A percentile compares a stretch with the other conserved stretches of the same genome.
Evolutionary conservation across 2,329 filamentous ascomycete genomes (phyloP).

Genomic region (Cephalotrichum gorgonifer): DNA sequence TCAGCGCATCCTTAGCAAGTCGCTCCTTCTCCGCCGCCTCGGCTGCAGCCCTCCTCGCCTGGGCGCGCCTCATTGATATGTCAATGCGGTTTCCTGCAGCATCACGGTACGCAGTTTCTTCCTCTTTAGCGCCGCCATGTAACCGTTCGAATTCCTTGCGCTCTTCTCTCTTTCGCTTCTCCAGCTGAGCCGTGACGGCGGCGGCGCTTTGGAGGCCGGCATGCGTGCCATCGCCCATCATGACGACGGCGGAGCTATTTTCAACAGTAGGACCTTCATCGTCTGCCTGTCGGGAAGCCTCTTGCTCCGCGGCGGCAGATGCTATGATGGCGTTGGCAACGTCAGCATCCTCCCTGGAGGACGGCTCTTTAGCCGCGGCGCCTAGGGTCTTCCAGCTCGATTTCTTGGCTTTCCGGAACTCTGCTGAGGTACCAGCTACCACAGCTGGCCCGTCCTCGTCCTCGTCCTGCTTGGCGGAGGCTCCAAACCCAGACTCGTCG

Average conservation of each 20-base stretch:
- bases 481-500: constrained; percentile 44
- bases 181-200: constrained; percentile 60
- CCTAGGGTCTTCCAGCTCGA: constrained; percentile 70
- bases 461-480: constrained; percentile 33
- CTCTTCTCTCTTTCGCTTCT: constrained; percentile 57
- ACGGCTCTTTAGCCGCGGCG: constrained; percentile 15
- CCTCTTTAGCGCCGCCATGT: constrained; percentile 31
- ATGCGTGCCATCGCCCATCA: constrained; percentile 80
- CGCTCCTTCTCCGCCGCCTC: constrained; percentile 66
- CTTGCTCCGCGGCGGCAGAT: constrained; percentile 57
- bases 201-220: constrained; percentile 80
- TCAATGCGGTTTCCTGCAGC: constrained; percentile 92
- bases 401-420: constrained; percentile 68
- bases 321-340: constrained; percentile 73
- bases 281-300: constrained; percentile 34
- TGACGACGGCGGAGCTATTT: constrained; percentile 36
- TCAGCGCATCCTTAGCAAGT: constrained; percentile 58
- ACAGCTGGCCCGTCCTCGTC: constrained; percentile 42
- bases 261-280: constrained; percentile 39
- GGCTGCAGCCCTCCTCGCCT: constrained; percentile 54
- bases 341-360: constrained; percentile 12
- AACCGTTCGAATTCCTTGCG: constrained; percentile 34
- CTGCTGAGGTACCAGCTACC: constrained; percentile 40
- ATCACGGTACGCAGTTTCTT: constrained; percentile 90
- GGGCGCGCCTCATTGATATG: constrained; percentile 78